phyloP scores from a whole-genome alignment of 371 early-diverging fungal genomes.

The Choanephora cucurbitarum region DNA sequence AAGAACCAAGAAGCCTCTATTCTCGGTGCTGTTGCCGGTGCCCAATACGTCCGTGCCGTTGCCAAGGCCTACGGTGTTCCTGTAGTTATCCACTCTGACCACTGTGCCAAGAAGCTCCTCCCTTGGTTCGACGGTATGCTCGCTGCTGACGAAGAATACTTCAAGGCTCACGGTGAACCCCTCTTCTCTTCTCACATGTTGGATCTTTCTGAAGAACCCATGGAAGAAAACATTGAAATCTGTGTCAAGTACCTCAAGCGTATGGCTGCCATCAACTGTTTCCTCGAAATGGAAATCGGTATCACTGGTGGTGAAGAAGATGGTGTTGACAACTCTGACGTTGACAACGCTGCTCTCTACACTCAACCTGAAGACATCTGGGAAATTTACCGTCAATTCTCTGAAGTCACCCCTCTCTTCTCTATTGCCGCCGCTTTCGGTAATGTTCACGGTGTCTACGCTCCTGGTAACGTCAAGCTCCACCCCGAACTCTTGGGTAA shows the following conservation, averaged over 20 bases:
- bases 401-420: constrained; percentile 76
- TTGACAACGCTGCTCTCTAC: constrained; percentile 85
- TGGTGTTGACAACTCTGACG: constrained; percentile 90
- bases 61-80: constrained; percentile 90
- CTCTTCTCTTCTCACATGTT: constrained; percentile 96
- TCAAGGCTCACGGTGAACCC: constrained; percentile 87
- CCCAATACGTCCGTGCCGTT: constrained; percentile 83
- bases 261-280: constrained; percentile 81
- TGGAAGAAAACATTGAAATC: constrained; percentile 87
- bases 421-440: constrained; percentile 91
- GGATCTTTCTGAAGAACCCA: constrained; percentile 88
- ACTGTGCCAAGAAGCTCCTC: constrained; percentile 92
- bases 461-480: constrained; percentile 89
- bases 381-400: constrained; percentile 86
- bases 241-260: constrained; percentile 87
- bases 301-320: constrained; percentile 96
- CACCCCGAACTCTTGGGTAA: constrained; percentile 86
- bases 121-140: constrained; percentile 95
- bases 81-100: constrained; percentile 88
- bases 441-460: constrained; percentile 93
- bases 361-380: constrained; percentile 93
- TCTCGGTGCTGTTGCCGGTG: constrained; percentile 88
- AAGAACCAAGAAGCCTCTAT: constrained; percentile 85
- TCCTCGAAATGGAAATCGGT: constrained; percentile 95
- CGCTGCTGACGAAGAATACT: constrained; percentile 89